Evolutionary conservation across 2,329 filamentous ascomycete genomes (phyloP), one percentile per base, ranked within the genome.

Genomic region (Metarhizium guizhouense): DNA sequence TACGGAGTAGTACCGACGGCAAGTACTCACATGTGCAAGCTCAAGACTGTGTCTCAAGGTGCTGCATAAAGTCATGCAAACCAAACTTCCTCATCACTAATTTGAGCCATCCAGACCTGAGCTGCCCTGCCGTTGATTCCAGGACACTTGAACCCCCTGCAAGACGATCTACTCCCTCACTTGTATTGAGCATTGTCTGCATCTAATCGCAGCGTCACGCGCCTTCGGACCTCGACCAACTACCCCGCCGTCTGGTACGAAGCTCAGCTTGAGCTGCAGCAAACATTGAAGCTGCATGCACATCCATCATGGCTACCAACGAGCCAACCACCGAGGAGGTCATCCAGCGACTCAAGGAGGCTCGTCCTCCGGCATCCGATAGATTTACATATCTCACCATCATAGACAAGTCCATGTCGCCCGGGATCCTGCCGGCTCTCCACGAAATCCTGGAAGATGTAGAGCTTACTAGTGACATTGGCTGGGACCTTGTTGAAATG

Each of bases 401-500:
- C 59, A 74, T 93, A 64, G 86, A 90, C 68, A 83, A 87, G 69
- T 86, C 88, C 61, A 75, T 91, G 49, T 83, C 79, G 5, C 77
- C 82, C 18, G 83, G 85, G 57, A 77, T 86, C 58, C 74, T 93
- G 47, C 85, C 87, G 1, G 73, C 81, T 3, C 76, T 93, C 49
- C 81, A 90, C 62, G 77, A 85, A 25, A 82, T 88, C 40, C 76
- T 90, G 18, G 82, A 87, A 67, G 83, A 89, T 75, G 75, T 77
- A 10, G 76, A 81, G 56, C 74, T 92, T 56, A 89, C 87, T 3
- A 81, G 81, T 58, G 86, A 90, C 56, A 91, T 93, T 63, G 89
- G 89, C 52, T 94, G 89, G 89, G 89, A 94, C 67, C 74, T 93
- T 53, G 85, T 94, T 25, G 85, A 88, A 65, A 82, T 90, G 64